Percentiles rank a stretch among this genome's conserved stretches.
Conservation (phyloP, 257 asterid genomes). For the Plantago elongata region DNA sequence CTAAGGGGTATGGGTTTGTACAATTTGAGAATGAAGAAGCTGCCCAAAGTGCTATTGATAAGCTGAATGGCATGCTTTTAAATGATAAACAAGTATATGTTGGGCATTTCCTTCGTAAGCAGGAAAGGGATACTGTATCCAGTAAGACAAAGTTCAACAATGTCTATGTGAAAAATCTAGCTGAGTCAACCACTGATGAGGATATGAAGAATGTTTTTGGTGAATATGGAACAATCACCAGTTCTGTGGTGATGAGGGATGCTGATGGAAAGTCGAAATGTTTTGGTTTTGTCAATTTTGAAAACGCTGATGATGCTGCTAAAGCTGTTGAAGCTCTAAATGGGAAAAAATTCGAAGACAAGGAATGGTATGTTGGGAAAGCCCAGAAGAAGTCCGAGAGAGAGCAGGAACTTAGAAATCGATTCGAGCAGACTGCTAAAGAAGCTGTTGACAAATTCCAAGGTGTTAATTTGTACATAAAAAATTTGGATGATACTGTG, state of each 20-base stretch:
- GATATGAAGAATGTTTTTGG: conserved; percentile 40
- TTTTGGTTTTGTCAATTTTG: conserved; percentile 56
- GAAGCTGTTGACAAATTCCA: conserved; percentile 48
- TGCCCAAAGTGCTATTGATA: conserved; percentile 51
- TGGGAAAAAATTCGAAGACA: conserved; percentile 39
- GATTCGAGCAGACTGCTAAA: conserved; percentile 37
- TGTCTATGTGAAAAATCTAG: conserved; percentile 50
- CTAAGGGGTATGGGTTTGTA: conserved; percentile 53
- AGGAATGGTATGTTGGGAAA: conserved; percentile 58
- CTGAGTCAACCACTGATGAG: conserved; percentile 48
- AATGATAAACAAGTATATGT: conserved; percentile 52
- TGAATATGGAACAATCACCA: conserved; percentile 47
- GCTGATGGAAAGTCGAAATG: conserved; percentile 51
- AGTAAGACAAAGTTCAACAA: conserved; percentile 38
- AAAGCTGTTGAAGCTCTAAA: conserved; percentile 48
- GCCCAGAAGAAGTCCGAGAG: conserved; percentile 59
- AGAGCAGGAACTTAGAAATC: conserved; percentile 44
- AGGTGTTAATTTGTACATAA: conserved; percentile 49
- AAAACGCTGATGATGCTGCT: conserved; percentile 52
- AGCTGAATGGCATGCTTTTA: conserved; percentile 47
- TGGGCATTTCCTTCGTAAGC: conserved; percentile 45
- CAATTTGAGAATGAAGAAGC: conserved; percentile 51
- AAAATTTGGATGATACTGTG: conserved; percentile 53
- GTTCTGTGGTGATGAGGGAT: conserved; percentile 56
- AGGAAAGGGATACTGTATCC: conserved; percentile 36